Evolutionary conservation across 2,329 filamentous ascomycete species (phyloP), one percentile per base, ranked within the genome.

Genomic region (Aphanoascus verrucosus): DNA sequence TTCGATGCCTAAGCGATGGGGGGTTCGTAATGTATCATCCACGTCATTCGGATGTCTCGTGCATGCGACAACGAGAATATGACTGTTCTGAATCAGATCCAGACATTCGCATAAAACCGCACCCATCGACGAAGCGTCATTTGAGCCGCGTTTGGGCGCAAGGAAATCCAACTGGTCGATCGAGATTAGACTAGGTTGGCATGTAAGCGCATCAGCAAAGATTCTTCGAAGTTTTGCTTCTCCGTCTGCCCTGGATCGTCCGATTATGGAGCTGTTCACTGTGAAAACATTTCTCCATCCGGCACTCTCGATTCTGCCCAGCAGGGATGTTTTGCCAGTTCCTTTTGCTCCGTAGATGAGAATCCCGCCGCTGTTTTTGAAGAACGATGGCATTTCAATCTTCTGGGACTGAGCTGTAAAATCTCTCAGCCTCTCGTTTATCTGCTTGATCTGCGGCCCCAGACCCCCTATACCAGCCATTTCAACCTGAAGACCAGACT

Each of bases 331-430:
- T 71, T 96, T 96, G 20, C 91, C 91, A 0, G 87, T 94, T 9
- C 91, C 90, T 57, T 81, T 80, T 15, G 86, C 83, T 12, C 91
- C 91, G 65, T 94, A 84, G 3, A 96, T 74, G 20, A 93, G 76
- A 35, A 93, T 77, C 0, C 81, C 82, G 50, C 78, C 78, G 71
- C 60, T 69, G 61, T 64, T 66, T 61, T 62, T 65, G 59, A 67
- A 71, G 53, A 66, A 77, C 42, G 59, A 62, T 53, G 64, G 73
- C 72, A 70, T 69, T n/a, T 56, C 59, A 37, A 65, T 58, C 40
- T 48, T 35, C 32, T 60, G 63, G 14, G 57, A 54, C 37, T 61
- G 58, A 20, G 59, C 48, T 44, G 74, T 75, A 60, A 85, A 84
- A 55, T 74, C 73, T 20, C 67, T 64, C 20, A 94, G 74, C 49